Base-by-base conservation (phyloP, 495 filamentous ascomycete genomes). In the Cairneyella variabilis region DNA sequence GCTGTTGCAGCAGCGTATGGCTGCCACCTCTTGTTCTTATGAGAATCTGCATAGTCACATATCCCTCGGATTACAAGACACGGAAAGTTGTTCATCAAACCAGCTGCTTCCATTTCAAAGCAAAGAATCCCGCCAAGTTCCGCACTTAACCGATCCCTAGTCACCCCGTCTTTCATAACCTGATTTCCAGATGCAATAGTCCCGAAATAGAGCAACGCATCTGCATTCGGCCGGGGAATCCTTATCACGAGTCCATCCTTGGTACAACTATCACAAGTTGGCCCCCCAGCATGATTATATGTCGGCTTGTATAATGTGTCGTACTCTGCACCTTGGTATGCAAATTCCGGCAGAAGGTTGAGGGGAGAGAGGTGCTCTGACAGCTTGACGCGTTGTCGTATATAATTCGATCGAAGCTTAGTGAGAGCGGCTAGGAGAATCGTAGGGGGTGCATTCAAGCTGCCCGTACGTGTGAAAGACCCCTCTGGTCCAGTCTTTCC, bases 1-100 rank as follows among this genome's bases (percentile, higher is more conserved):
- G 64, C 63, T 11, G 54, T 54, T 26, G 55, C 41, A n/a, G 67
- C 67, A 8, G 65, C 67, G 49, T 67, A 69, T 18, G 18, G 21
- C 51, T 66, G 60, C 66, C 67, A 69, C 14, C 58, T 20, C 36
- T 69, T 59, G 28, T 66, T 66, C 51, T 69, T 70, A 45, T 70
- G 67, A 11, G 59, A 62, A 54, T 70, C 67, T 1, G 54, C 51
- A 42, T 70, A 67, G 42, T 70, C 63, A 27, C 56, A 68, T 10
- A 70, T 66, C n/a, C 67, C 68, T n/a, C 30, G 30, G 14, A 73
- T 70, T 0, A 69, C 62, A n/a, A 71, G 61, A 41, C 58, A 71
- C 18, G 57, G 64, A 41, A 65, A 54, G 41, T 20, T n/a, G n/a
- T n/a, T n/a, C n/a, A n/a, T n/a, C n/a, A n/a, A n/a, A n/a, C n/a